phyloP scores from a whole-genome alignment of 2,329 filamentous ascomycete species.

The Mycogone perniciosa region DNA sequence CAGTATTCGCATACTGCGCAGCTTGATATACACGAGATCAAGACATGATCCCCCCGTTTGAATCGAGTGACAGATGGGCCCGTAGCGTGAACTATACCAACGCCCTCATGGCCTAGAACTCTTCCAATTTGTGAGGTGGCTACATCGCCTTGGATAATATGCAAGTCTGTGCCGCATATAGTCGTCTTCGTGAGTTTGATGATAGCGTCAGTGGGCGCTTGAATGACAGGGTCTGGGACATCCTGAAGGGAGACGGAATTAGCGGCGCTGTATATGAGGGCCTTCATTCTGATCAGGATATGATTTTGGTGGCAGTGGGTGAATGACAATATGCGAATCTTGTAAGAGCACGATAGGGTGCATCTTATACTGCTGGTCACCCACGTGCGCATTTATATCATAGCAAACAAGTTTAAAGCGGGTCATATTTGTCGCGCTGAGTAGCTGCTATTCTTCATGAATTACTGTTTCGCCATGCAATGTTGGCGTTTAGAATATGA shows the following conservation, averaged over 20 bases:
- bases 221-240: constrained; percentile 35
- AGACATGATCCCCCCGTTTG: constrained; percentile 43
- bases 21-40: constrained; percentile 45
- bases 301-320: too few species aligned
- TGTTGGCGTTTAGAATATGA: too few species aligned
- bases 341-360: too few species aligned
- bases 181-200: constrained; percentile 42
- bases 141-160: constrained; percentile 50
- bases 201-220: constrained; percentile 40
- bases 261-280: constrained; percentile 36
- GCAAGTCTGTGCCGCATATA: constrained; percentile 50
- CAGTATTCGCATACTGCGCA: constrained; percentile 48
- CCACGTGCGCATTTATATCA: too few species aligned
- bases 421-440: too few species aligned
- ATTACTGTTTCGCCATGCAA: too few species aligned
- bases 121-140: constrained; percentile 39
- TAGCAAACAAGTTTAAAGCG: too few species aligned
- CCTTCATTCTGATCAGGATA: constrained; percentile 32
- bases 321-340: too few species aligned
- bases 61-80: constrained; percentile 41
- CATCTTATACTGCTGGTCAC: too few species aligned
- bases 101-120: constrained; percentile 48
- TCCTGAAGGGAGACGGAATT: constrained; percentile 33
- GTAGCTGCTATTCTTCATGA: too few species aligned
- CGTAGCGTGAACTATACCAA: constrained; percentile 40